phyloP scores from a whole-genome alignment of 768 basidiomycete genomes.

The Clathrus columnatus region DNA sequence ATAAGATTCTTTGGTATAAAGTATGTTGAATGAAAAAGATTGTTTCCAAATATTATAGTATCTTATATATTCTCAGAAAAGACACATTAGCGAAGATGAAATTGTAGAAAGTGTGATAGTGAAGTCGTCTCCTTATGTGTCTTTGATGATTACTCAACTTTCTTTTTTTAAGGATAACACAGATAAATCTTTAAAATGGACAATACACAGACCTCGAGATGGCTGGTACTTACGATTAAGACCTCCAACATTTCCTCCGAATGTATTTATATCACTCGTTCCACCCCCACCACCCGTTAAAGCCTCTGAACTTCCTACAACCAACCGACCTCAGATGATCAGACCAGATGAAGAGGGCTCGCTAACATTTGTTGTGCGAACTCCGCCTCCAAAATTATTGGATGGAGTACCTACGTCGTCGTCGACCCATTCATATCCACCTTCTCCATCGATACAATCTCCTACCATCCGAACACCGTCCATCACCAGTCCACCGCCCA shows the following conservation, averaged over 20 bases:
- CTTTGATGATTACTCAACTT: not conserved
- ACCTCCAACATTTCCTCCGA: conserved; percentile 59
- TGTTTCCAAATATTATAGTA: conserved; percentile 11
- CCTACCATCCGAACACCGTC: conserved; percentile 13
- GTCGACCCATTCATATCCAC: conserved; percentile 31
- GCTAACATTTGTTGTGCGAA: conserved; percentile 7
- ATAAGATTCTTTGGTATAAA: conserved; percentile 66
- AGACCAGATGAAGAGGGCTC: not conserved
- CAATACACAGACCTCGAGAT: conserved; percentile 66
- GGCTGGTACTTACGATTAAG: conserved; percentile 82
- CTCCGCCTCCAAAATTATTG: not conserved
- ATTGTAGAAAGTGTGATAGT: conserved; percentile 70
- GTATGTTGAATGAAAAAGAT: conserved; percentile 26
- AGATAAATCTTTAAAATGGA: conserved; percentile 61
- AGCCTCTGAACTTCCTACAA: conserved; percentile 2
- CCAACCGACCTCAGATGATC: not conserved
- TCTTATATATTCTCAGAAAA: conserved; percentile 41
- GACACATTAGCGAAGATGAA: conserved; percentile 63
- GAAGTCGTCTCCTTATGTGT: conserved; percentile 20
- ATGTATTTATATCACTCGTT: conserved; percentile 26
- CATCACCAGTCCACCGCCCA: conserved; percentile 10
- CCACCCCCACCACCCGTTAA: conserved; percentile 10
- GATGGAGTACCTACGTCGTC: conserved; percentile 13
- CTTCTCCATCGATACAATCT: conserved; percentile 22
- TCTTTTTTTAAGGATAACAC: conserved; percentile 53